Evolutionary conservation across 345 rosid species (phyloP).

Genomic region (Hevea brasiliensis): DNA sequence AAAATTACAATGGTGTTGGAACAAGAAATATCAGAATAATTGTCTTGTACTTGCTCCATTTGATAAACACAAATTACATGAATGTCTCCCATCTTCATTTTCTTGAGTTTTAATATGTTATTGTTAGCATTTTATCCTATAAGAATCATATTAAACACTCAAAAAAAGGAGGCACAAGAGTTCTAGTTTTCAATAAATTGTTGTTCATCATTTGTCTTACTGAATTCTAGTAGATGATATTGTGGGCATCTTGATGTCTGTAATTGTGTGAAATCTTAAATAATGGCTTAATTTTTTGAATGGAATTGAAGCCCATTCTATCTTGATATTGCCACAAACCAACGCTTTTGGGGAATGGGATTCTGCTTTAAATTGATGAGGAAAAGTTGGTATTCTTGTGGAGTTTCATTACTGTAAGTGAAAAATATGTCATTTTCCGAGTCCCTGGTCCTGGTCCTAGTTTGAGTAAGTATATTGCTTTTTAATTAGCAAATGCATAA

Average conservation of each 20-base stretch:
- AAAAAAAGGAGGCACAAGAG: too few species aligned
- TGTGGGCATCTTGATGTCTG: background rate
- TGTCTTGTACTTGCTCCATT: background rate
- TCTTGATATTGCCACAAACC: background rate
- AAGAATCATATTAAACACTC: background rate
- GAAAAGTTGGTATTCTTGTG: background rate
- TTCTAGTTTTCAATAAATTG: background rate
- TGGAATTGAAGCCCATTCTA: background rate
- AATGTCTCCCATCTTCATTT: background rate
- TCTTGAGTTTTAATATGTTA: background rate
- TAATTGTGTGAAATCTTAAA: background rate
- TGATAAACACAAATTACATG: background rate
- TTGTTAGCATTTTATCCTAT: background rate
- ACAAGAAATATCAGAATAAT: background rate
- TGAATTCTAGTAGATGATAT: slow-evolving; percentile 4
- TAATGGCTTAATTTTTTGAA: background rate
- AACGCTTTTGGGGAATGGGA: background rate
- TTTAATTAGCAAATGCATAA: slow-evolving; percentile 6
- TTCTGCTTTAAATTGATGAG: background rate
- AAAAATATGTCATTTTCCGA: background rate
- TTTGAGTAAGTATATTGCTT: background rate
- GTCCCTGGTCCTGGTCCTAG: background rate
- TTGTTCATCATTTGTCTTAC: background rate
- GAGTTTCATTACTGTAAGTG: background rate
- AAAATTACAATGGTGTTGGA: background rate